A percentile compares a stretch with the other conserved stretches of the same genome.
phyloP scores from a whole-genome alignment of 306 rosid species.

The Geum urbanum region DNA sequence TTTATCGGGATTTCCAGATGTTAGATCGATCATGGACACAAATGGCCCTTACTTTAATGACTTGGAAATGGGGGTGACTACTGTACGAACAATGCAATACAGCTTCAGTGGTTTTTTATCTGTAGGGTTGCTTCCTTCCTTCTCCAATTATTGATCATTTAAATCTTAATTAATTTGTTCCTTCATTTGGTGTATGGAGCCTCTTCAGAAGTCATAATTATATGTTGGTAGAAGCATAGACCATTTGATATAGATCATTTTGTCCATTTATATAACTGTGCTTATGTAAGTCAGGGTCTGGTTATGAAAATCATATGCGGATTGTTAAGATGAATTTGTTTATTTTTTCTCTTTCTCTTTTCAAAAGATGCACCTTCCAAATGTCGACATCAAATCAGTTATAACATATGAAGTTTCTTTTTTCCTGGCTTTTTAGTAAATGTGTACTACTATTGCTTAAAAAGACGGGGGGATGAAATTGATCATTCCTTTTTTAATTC shows the following conservation, averaged over 20 bases:
- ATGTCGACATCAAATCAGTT: no score
- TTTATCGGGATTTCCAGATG: conserved; percentile 93
- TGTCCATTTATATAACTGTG: neutral
- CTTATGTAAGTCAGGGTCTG: neutral
- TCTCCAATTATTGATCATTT: conserved; percentile 21
- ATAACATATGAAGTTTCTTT: no score
- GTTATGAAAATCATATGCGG: neutral
- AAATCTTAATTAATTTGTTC: neutral
- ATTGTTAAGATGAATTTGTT: neutral
- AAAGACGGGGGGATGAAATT: neutral
- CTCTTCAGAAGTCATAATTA: neutral
- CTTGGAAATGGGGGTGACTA: conserved; percentile 70
- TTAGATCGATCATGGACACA: conserved; percentile 85
- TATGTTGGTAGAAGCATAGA: neutral
- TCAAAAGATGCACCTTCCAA: no score
- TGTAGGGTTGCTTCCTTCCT: conserved; percentile 47
- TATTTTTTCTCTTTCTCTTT: no score
- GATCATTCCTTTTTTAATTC: neutral
- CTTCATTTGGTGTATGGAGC: neutral
- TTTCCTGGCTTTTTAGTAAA: neutral
- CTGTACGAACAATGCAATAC: conserved; percentile 86
- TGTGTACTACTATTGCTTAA: neutral
- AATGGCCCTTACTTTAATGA: conserved; percentile 90
- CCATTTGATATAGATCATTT: neutral
- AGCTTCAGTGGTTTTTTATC: conserved; percentile 93